phyloP scores from a whole-genome alignment of 495 filamentous ascomycete species.

The Neurospora hispaniola region DNA sequence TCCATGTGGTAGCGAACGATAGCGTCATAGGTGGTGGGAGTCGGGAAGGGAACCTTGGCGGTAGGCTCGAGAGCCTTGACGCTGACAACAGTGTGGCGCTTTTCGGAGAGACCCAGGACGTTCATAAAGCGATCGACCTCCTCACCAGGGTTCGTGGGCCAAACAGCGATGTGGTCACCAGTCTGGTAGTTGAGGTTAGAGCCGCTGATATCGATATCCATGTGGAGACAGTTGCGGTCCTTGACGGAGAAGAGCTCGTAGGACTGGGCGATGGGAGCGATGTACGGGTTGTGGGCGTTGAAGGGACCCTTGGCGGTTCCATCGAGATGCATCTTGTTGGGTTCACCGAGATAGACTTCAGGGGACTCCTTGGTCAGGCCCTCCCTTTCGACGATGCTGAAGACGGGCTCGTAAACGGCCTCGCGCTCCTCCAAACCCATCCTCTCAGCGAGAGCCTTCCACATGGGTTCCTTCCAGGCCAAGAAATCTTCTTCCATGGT shows the following conservation, averaged over 20 bases:
- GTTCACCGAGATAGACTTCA: constrained; percentile 89
- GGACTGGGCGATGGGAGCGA: constrained; percentile 87
- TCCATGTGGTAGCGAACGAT: constrained; percentile 95
- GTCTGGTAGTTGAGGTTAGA: constrained; percentile 89
- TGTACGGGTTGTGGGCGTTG: constrained; percentile 94
- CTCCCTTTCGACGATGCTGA: constrained; percentile 68
- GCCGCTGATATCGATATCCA: constrained; percentile 86
- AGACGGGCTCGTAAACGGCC: constrained; percentile 90
- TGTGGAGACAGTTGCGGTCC: constrained; percentile 89
- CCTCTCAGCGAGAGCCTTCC: constrained; percentile 66
- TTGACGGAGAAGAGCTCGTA: constrained; percentile 85
- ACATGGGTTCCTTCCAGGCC: constrained; percentile 99
- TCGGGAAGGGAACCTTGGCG: constrained; percentile 94
- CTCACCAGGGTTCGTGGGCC: constrained; percentile 89
- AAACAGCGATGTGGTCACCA: constrained; percentile 93
- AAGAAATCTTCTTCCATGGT: constrained; percentile 99
- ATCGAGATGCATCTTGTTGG: constrained; percentile 91
- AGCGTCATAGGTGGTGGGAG: constrained; percentile 93
- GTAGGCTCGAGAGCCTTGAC: constrained; percentile 92
- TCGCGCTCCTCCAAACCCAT: constrained; percentile 92
- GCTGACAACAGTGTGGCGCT: constrained; percentile 74
- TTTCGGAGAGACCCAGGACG: constrained; percentile 62
- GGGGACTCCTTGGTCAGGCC: constrained; percentile 66
- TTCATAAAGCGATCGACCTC: constrained; percentile 87
- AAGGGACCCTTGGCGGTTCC: constrained; percentile 77